Evolutionary conservation across 2,329 filamentous ascomycete genomes (phyloP), one percentile per base, ranked within the genome.

Genomic region (Scedosporium aurantiacum): DNA sequence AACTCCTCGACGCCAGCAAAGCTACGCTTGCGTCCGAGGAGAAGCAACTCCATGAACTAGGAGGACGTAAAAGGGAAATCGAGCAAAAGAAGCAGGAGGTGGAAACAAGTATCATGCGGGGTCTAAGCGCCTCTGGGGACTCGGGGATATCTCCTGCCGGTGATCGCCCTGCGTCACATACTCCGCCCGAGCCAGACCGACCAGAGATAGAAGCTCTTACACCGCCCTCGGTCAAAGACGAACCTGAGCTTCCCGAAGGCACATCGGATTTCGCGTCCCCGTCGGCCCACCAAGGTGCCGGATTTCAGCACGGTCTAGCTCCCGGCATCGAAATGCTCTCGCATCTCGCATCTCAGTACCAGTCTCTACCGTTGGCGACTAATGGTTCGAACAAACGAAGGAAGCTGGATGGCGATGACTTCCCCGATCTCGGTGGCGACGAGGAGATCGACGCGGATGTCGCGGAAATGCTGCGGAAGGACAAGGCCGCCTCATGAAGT

Each of bases 81-180:
- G 92, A 97, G 67, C 77, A 80, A 18, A 92, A 90, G 75, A 96
- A 95, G 73, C 85, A 87, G 60, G 88, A 94, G 57, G 91, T 99
- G 6, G 94, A 99, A 73, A 85, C 93, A 66, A 87, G 85, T 57
- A 97, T 99, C 66, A 91, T 99, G 82, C 85, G 88, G 59, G 90
- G 90, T 7, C 81, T 96, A 23, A 84, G 85, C 14, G 82, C 83
- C 1, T 81, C 85, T 7, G 78, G 77, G 60, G 79, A 82, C 62
- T 75, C 77, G 21, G 74, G 77, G 56, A 73, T 74, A 7, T 77
- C 83, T 8, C 75, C 78, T 3, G 76, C 78, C 2, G 76, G 77
- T 7, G 73, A 78, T 57, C 70, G 78, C 41, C 73, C 72, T n/a
- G 74, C 73, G 43, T 43, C 58, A 23, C 80, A 74, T 64, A 76